Conservation (phyloP, 768 basidiomycete species). For the Boletus rubroflammeus region DNA sequence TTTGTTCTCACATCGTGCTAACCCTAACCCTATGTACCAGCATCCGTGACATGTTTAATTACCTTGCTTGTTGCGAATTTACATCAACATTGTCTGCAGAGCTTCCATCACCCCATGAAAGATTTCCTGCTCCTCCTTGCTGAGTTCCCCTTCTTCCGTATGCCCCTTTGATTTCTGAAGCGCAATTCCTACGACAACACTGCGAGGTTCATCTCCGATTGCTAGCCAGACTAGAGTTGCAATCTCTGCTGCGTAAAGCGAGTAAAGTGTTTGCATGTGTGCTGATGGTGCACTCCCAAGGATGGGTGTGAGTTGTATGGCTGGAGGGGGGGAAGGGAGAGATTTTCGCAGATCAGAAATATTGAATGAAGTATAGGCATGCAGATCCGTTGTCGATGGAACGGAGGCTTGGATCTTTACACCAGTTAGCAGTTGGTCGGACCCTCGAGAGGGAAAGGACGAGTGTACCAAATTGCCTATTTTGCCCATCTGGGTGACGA, state of each 20-base stretch:
- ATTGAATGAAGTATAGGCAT: conserved; percentile 37
- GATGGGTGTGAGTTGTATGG: conserved; percentile 72
- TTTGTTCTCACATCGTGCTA: conserved; percentile 16
- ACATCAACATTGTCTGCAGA: conserved; percentile 36
- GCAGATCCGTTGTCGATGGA: conserved; percentile 57
- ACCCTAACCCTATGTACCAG: conserved; percentile 33
- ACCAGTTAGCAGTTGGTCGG: conserved; percentile 8
- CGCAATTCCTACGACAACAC: conserved; percentile 75
- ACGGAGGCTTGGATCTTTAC: conserved; percentile 76
- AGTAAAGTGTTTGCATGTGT: conserved; percentile 67
- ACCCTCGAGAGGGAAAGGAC: not conserved
- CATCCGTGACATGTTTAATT: no score
- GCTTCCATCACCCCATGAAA: conserved; percentile 52
- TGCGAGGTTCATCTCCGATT: conserved; percentile 45
- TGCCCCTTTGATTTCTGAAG: conserved; percentile 40
- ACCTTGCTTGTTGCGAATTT: no score
- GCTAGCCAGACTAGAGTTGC: conserved; percentile 78
- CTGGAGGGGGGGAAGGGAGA: conserved; percentile 62
- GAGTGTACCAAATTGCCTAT: conserved; percentile 74
- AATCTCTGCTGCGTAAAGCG: conserved; percentile 81
- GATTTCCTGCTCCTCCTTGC: conserved; percentile 39
- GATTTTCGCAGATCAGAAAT: conserved; percentile 29
- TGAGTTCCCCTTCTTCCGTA: conserved; percentile 24
- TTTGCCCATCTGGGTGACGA: conserved; percentile 89
- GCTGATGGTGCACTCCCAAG: conserved; percentile 73